Evolutionary conservation across 768 basidiomycete genomes (phyloP), one percentile per base, ranked within the genome.

Genomic region (Antrodiella citrinella): DNA sequence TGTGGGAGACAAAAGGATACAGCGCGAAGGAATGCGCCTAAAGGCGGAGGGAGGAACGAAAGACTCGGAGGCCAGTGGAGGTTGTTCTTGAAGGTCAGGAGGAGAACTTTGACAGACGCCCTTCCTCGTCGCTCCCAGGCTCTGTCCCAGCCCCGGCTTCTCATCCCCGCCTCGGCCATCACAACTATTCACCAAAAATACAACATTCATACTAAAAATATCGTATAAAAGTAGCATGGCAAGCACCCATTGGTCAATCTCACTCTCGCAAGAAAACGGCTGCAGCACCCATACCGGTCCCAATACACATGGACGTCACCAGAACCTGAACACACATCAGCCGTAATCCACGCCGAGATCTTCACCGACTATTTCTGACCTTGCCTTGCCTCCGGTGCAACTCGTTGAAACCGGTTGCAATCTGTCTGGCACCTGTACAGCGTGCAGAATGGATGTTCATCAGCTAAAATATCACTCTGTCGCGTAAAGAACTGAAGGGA

Each of bases 221-320:
- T n/a, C n/a, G n/a, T n/a, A n/a, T n/a, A n/a, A 35, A 35, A 35
- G 30, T 35, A 7, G 30, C 15, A 35, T 35, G 15, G 7, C 15
- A 7, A 35, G 7, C 30, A 7, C 30, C 30, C 30, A 35, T 15
- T 15, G 30, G 7, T 15, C 30, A 35, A 35, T 35, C 30, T 15
- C 48, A 60, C 39, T 64, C 62, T 26, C 57, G 56, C 11, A 64
- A 56, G 40, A 64, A 65, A 19, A 65, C 60, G 9, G 56, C 62
- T 35, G 61, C 62, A 7, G 89, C 91, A n/a, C 90, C 90, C 89
- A 91, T 91, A n/a, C 91, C 88, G 11, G 84, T 84, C 15, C 85
- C 82, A 35, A 94, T 84, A 60, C 91, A 93, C 90, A 93, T 93
- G 12, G 82, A 82, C 2, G 88, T 91, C n/a, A 91, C 77, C 43